Evolutionary conservation across 805 yeast genomes (phyloP).

Genomic region (Yarrowia keelungensis): DNA sequence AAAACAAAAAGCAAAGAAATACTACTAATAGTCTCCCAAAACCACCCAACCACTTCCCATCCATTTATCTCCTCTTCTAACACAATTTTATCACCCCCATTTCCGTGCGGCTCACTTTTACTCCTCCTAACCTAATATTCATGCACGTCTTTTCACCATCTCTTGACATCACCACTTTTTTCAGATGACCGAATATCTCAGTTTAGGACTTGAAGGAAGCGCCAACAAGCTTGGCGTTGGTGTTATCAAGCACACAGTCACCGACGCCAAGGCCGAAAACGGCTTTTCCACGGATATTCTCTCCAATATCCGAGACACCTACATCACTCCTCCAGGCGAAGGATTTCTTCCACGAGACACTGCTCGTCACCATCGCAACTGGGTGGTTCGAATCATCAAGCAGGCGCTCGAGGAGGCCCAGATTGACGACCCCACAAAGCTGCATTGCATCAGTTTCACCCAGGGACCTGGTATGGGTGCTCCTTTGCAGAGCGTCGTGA

Average conservation of each 20-base stretch:
- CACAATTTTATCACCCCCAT: not conserved
- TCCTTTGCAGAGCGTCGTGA: slow-evolving; percentile 89
- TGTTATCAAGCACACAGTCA: slow-evolving; percentile 66
- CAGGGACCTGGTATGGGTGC: slow-evolving; percentile 99
- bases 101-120: slow-evolving; percentile 13
- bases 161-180: not conserved
- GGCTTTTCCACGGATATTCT: slow-evolving; percentile 76
- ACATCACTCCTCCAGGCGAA: slow-evolving; percentile 96
- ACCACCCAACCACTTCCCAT: too few relatives aligned
- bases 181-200: slow-evolving; percentile 11
- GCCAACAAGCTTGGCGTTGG: slow-evolving; percentile 98
- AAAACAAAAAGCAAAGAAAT: too few relatives aligned
- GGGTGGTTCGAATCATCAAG: slow-evolving; percentile 84
- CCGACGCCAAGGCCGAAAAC: slow-evolving; percentile 21
- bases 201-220: slow-evolving; percentile 90
- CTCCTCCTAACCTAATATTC: too few relatives aligned
- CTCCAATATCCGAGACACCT: slow-evolving; percentile 93
- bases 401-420: slow-evolving; percentile 67
- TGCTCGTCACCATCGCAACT: slow-evolving; percentile 93
- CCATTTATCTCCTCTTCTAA: too few relatives aligned
- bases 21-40: too few relatives aligned
- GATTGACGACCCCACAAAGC: slow-evolving; percentile 64
- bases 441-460: slow-evolving; percentile 80
- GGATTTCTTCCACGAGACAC: slow-evolving; percentile 97
- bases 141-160: not conserved